Evolutionary conservation across 1,284 basidiomycete genomes (phyloP).

Genomic region (Peniophora sp.): DNA sequence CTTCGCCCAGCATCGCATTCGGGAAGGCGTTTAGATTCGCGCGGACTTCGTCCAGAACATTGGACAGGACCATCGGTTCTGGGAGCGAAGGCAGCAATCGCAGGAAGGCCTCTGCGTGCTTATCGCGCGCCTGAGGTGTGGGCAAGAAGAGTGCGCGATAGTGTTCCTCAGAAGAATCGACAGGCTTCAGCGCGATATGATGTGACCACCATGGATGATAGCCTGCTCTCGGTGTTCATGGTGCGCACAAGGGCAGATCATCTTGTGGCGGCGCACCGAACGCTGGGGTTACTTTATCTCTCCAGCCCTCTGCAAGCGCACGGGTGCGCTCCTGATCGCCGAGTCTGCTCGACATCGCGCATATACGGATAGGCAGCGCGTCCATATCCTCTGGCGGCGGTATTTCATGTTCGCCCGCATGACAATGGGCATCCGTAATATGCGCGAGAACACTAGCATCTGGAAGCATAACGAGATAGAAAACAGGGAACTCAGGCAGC

Average conservation of each 20-base stretch:
- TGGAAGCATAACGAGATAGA: background rate
- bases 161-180: slow-evolving; percentile 38
- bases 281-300: slow-evolving; percentile 63
- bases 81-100: slow-evolving; percentile 51
- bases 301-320: slow-evolving; percentile 47
- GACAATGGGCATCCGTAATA: slow-evolving; percentile 73
- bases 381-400: slow-evolving; percentile 39
- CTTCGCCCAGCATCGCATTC: slow-evolving; percentile 73
- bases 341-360: slow-evolving; percentile 63
- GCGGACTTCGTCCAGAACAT: slow-evolving; percentile 47
- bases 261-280: slow-evolving; percentile 55
- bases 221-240: slow-evolving; percentile 32
- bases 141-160: slow-evolving; percentile 54
- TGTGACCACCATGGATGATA: slow-evolving; percentile 84
- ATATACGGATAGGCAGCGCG: slow-evolving; percentile 51
- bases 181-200: slow-evolving; percentile 41
- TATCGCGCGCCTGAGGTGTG: slow-evolving; percentile 16
- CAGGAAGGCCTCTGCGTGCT: slow-evolving; percentile 33
- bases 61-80: slow-evolving; percentile 46
- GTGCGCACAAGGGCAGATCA: background rate
- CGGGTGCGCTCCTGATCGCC: slow-evolving; percentile 60
- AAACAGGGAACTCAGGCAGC: too few species aligned
- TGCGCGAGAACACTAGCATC: slow-evolving; percentile 42
- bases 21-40: slow-evolving; percentile 50
- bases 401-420: slow-evolving; percentile 60